Base-by-base conservation (phyloP, 2,329 filamentous ascomycete genomes). In the Hypoxylon sp. region DNA sequence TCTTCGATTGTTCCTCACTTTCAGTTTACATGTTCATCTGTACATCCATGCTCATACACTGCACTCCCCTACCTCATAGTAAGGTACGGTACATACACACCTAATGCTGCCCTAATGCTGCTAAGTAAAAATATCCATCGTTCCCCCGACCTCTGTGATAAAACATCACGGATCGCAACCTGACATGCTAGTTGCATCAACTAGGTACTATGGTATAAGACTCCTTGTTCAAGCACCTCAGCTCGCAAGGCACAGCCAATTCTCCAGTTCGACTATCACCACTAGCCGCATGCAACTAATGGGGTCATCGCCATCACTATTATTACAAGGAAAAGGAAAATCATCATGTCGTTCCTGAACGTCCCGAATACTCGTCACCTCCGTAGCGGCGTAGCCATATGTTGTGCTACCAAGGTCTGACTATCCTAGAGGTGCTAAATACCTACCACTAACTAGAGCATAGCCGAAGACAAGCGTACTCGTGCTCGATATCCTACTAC, bases 201-300 rank as follows among this genome's bases (percentile, higher is more conserved):
- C 52, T 63, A 68, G 63, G 26, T 26, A 26, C 4, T 26, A 31
- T 22, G 6, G 29, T 67, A 70, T 70, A 70, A 63, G 37, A 67
- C 44, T 56, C 46, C 29, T 64, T 31, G 33, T 52, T 33, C 46
- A 48, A 55, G 54, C 63, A 57, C 48, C 56, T 70, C 60, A 67
- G 52, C 60, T 70, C 54, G 17, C 42, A 46, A 70, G 54, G 60
- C 64, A 63, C 56, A 48, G 33, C 56, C 56, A 52, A 60, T 19
- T 53, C 11, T 63, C 22, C 22, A 66, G 59, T 51, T 55, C 37
- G 44, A 64, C 63, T 61, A 64, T 56, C 14, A 53, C 10, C 44
- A 66, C 58, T 69, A 67, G 60, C 37, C 48, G 50, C 59, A 70
- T 68, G 65, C 65, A 61, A 11, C 52, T 61, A 39, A 66, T 68